Conservation (phyloP, 2,329 filamentous ascomycete genomes). For the Alternaria infectoria region DNA sequence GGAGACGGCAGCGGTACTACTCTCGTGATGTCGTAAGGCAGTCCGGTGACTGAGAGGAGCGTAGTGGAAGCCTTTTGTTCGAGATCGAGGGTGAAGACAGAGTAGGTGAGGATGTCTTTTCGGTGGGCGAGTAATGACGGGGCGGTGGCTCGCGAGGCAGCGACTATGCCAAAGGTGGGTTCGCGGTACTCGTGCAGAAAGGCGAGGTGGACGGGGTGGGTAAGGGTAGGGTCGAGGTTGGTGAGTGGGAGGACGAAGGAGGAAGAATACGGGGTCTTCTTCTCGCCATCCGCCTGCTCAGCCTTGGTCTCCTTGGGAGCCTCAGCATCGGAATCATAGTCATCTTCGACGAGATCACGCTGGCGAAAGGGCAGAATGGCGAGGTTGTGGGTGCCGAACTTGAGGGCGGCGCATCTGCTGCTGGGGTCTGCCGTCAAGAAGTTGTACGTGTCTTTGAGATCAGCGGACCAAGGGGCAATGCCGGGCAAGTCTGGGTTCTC, state of each 20-base stretch:
- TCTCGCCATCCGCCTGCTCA: slow-evolving; percentile 42
- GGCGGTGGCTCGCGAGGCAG: slow-evolving; percentile 76
- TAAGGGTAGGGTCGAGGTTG: slow-evolving; percentile 82
- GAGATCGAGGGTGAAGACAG: slow-evolving; percentile 92
- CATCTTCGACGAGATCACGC: slow-evolving; percentile 84
- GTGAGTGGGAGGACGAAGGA: slow-evolving; percentile 94
- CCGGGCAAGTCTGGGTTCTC: slow-evolving; percentile 89
- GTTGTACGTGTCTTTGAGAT: slow-evolving; percentile 77
- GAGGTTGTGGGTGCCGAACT: slow-evolving; percentile 86
- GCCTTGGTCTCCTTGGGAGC: slow-evolving; percentile 51
- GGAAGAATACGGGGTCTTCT: slow-evolving; percentile 76
- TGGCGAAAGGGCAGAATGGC: slow-evolving; percentile 94
- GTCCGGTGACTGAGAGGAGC: slow-evolving; percentile 80
- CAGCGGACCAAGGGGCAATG: slow-evolving; percentile 76
- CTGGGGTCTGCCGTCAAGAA: slow-evolving; percentile 87
- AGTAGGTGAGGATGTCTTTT: slow-evolving; percentile 86
- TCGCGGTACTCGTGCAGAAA: slow-evolving; percentile 98
- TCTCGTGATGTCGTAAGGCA: slow-evolving; percentile 86
- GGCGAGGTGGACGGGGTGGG: slow-evolving; percentile 87
- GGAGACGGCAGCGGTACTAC: slow-evolving; percentile 84
- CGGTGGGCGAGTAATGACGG: slow-evolving; percentile 74
- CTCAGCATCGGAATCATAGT: slow-evolving; percentile 84
- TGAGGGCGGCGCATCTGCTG: slow-evolving; percentile 91
- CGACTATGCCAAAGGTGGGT: slow-evolving; percentile 94
- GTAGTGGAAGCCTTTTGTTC: slow-evolving; percentile 93